Percentiles rank a stretch among this genome's conserved stretches.
These are phyloP conservation scores for Tephrocybe sp. DNA, from an alignment of 768 basidiomycete genomes.

Conservation along the genomic window DNA sequence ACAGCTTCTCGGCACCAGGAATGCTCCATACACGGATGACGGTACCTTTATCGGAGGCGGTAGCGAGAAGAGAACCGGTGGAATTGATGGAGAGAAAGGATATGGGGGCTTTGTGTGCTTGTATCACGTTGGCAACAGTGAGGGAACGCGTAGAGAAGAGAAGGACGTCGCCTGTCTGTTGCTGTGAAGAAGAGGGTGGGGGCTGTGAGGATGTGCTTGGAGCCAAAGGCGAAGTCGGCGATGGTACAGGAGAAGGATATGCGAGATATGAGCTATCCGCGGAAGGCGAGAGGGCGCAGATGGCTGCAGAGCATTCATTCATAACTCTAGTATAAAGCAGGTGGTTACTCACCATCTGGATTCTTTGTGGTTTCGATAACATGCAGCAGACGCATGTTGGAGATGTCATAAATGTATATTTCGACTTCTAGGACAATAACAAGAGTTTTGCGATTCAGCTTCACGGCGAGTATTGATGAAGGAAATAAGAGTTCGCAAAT, in stretches of 20 bases:
- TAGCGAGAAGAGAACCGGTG: conserved; percentile 87
- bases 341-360: conserved; percentile 72
- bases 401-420: conserved; percentile 99
- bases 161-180: conserved; percentile 82
- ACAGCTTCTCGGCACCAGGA: conserved; percentile 89
- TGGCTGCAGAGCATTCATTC: conserved; percentile 53
- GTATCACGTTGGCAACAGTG: conserved; percentile 92
- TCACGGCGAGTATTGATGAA: conserved; percentile 94
- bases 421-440: conserved; percentile 96
- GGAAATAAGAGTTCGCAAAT: conserved; percentile 99
- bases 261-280: conserved; percentile 93
- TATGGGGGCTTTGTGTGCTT: conserved; percentile 94
- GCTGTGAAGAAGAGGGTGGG: conserved; percentile 27
- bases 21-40: conserved; percentile 94
- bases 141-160: conserved; percentile 93
- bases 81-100: conserved; percentile 85
- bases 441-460: conserved; percentile 94
- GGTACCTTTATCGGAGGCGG: conserved; percentile 93
- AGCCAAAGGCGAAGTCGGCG: conserved; percentile 64
- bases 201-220: conserved; percentile 38
- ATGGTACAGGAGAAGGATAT: conserved; percentile 93
- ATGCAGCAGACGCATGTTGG: conserved; percentile 95
- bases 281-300: conserved; percentile 92
- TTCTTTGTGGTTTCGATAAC: conserved; percentile 97
- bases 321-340: neutral